Base-by-base conservation (phyloP, 2,329 filamentous ascomycete genomes). In the Chaetoscypha palmicola region DNA sequence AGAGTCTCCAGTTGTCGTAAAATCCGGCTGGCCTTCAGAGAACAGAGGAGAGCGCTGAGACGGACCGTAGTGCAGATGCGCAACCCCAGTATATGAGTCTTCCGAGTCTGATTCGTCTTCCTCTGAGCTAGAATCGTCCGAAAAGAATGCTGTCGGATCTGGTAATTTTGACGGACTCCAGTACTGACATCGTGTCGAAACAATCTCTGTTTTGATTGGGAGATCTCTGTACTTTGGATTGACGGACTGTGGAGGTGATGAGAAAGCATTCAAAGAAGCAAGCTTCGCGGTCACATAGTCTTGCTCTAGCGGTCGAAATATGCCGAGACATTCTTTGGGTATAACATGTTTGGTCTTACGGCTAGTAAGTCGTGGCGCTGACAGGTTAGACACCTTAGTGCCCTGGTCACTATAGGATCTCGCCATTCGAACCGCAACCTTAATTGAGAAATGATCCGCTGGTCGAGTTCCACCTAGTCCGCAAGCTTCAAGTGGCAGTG, bases 391-490 rank as follows among this genome's bases (percentile, higher is more conserved):
- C 7, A 49, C 12, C 22, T 46, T 49, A 21, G 24, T 22, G 8
- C 30, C 26, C 2, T 33, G 12, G 12, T 14, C 11, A 7, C 5
- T 17, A 12, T 38, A 34, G 9, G 46, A 11, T n/a, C 41, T 48
- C 14, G 50, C 52, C 19, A 60, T 55, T 31, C 51, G 53, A 12
- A 59, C 64, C 46, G 61, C 47, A 12, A 81, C 76, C 2, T 72
- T 65, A 1, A 81, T 64, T 31, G 72, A 66, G 47, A 83, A 82
- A 49, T 82, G 78, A 49, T 83, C 79, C n/a, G 81, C 77, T 0
- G 79, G 78, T 20, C 70, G 63, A 0, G 79, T 71, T 11, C 76
- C 76, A 4, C 74, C 77, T 0, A 83, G 58, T 1, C 79, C 79
- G 35, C 71, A 79, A 0, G 75, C 73, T 46, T 79, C 73, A 2